phyloP scores from a whole-genome alignment of 371 early-diverging fungal genomes.

The Syncephalastrum sp. region DNA sequence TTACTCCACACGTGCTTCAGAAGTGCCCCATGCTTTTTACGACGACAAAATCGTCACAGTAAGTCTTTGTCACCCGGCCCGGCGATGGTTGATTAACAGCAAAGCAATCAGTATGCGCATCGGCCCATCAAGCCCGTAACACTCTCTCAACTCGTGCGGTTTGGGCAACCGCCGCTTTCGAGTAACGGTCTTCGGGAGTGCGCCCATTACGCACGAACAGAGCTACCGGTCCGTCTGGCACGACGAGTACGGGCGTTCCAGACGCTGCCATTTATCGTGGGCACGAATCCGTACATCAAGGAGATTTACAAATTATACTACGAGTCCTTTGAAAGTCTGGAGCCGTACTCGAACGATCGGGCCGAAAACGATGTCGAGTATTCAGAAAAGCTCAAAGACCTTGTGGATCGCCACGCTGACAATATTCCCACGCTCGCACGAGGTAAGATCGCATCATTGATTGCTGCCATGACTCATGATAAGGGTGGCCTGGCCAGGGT shows the following conservation, averaged over 20 bases:
- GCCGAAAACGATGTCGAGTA: constrained; percentile 54
- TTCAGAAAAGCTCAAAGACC: constrained; percentile 63
- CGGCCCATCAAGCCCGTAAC: constrained; percentile 76
- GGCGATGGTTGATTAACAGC: background rate
- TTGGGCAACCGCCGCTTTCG: constrained; percentile 62
- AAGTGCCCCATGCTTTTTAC: constrained; percentile 43
- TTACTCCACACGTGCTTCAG: constrained; percentile 21
- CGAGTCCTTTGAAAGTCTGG: constrained; percentile 75
- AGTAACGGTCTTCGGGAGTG: constrained; percentile 43
- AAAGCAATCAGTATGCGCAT: constrained; percentile 46
- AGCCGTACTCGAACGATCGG: constrained; percentile 47
- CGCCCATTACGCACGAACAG: constrained; percentile 69
- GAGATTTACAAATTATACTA: constrained; percentile 79
- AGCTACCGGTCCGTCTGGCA: constrained; percentile 83
- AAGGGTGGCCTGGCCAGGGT: constrained; percentile 8
- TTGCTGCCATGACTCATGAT: background rate
- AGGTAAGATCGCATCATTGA: constrained; percentile 44
- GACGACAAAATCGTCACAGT: constrained; percentile 46
- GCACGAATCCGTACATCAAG: constrained; percentile 86
- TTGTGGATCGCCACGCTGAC: constrained; percentile 76
- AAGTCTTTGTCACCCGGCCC: background rate
- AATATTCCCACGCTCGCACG: constrained; percentile 83
- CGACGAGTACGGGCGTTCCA: constrained; percentile 80
- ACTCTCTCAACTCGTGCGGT: constrained; percentile 72
- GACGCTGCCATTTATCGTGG: constrained; percentile 88